A percentile compares a stretch with the other conserved stretches of the same genome.
These are phyloP conservation scores for Nakazawaea siamensis DNA, from an alignment of 805 yeast species.

Conservation along the genomic window DNA sequence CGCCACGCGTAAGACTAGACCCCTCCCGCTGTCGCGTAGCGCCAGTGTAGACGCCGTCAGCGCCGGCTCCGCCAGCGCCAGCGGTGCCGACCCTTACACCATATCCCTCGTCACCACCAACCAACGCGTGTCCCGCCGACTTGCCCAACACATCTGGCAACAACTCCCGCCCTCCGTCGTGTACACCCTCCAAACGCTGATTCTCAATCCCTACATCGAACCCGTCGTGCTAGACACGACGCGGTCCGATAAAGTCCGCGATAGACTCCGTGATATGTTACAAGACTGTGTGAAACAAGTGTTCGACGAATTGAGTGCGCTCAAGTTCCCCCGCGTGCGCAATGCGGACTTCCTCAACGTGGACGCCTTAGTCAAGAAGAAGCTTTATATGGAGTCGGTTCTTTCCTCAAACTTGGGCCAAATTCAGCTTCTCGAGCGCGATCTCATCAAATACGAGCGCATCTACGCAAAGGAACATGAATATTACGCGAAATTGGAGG, in stretches of 20 bases:
- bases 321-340: slow-evolving; percentile 4
- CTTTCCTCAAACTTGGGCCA: slow-evolving; percentile 10
- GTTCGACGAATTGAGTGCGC: not conserved
- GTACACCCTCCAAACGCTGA: not conserved
- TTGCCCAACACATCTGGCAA: slow-evolving; percentile 9
- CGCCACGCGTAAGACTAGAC: no score
- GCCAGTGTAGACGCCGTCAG: no score
- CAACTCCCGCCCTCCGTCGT: slow-evolving; percentile 1
- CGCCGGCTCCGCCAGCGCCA: no score
- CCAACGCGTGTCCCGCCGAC: slow-evolving; percentile 2
- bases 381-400: slow-evolving; percentile 8
- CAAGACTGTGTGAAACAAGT: slow-evolving; percentile 4
- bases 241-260: slow-evolving; percentile 7
- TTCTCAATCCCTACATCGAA: slow-evolving; percentile 5
- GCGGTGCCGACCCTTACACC: slow-evolving; percentile 3
- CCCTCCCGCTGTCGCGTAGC: no score
- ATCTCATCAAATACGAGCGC: slow-evolving; percentile 5
- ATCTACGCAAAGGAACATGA: slow-evolving; percentile 3
- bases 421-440: slow-evolving; percentile 6
- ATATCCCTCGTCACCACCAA: slow-evolving; percentile 3
- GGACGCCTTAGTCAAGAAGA: slow-evolving; percentile 1
- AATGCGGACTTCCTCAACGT: not conserved
- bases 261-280: slow-evolving; percentile 5
- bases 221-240: slow-evolving; percentile 6
- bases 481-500: no score